Conservation (phyloP, 495 filamentous ascomycete species). For the Jackrogersella multiformis region DNA sequence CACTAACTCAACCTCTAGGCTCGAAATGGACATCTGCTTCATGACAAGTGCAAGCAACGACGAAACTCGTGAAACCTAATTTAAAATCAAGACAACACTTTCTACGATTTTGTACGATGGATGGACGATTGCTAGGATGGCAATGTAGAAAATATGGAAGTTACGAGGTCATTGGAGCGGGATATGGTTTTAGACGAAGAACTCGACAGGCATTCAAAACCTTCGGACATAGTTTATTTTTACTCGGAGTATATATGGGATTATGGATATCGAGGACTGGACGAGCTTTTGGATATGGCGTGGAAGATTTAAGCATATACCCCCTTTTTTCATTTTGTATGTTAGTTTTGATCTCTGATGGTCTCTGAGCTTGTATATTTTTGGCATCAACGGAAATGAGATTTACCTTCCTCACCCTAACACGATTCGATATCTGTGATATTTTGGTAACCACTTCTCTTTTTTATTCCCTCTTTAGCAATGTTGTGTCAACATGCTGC, state of each 20-base stretch:
- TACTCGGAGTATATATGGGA: conserved; percentile 43
- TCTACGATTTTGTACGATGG: conserved; percentile 23
- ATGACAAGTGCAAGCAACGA: conserved; percentile 87
- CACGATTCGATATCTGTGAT: conserved; percentile 2
- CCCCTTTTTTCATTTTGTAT: conserved; percentile 36
- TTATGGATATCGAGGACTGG: conserved; percentile 19
- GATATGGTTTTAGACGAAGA: conserved; percentile 37
- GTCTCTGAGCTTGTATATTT: conserved; percentile 37
- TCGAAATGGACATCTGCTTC: conserved; percentile 84
- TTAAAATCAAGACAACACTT: conserved; percentile 23
- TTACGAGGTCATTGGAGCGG: conserved; percentile 25
- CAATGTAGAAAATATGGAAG: conserved; percentile 19
- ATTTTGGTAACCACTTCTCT: neutral
- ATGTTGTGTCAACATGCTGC: conserved; percentile 6
- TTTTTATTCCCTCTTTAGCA: neutral
- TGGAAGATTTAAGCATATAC: conserved; percentile 44
- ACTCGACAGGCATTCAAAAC: conserved; percentile 38
- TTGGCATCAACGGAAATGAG: conserved; percentile 25
- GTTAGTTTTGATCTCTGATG: conserved; percentile 25
- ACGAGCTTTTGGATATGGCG: conserved; percentile 37
- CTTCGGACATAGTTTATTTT: conserved; percentile 33
- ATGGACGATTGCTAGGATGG: conserved; percentile 31
- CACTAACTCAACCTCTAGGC: conserved; percentile 53
- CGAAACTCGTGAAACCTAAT: conserved; percentile 49
- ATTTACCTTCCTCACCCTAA: conserved; percentile 4